These are phyloP conservation scores for Leptomonas pyrrhocoris DNA, from an alignment of 208 protist species.

Conservation along the genomic window DNA sequence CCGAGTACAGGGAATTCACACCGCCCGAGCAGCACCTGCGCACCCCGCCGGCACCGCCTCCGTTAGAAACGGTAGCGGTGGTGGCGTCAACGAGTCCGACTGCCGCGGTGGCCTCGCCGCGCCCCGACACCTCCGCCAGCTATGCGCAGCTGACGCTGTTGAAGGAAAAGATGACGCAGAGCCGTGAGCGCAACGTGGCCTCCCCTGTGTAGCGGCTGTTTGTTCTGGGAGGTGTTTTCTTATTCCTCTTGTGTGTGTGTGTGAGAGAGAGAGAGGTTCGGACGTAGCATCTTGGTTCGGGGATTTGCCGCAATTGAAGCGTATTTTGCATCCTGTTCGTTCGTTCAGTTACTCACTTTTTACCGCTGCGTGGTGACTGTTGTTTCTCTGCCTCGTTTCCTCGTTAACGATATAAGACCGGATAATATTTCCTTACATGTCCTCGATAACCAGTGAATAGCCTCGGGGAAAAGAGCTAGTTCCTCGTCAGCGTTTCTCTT, in stretches of 20 bases:
- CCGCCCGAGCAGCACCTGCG: slow-evolving; percentile 2
- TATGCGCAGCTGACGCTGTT: slow-evolving; percentile 3
- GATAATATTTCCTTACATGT: too few species aligned
- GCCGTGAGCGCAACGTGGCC: not conserved
- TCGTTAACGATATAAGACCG: too few species aligned
- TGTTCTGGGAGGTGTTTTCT: not conserved
- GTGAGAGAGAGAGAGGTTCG: too few species aligned
- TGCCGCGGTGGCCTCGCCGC: not conserved
- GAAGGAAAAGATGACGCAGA: slow-evolving; percentile 17
- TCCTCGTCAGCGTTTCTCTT: too few species aligned
- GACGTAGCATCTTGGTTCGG: too few species aligned
- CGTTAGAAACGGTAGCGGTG: not conserved
- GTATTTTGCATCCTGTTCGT: too few species aligned
- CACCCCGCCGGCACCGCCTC: not conserved
- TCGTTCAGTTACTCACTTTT: too few species aligned
- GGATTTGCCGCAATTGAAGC: too few species aligned
- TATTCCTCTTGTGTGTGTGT: slow-evolving; percentile 2
- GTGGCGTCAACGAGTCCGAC: not conserved
- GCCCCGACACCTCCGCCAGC: not conserved
- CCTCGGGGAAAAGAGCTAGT: too few species aligned
- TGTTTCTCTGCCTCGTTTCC: too few species aligned
- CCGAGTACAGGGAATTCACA: slow-evolving; percentile 4
- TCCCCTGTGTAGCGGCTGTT: not conserved
- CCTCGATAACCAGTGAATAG: too few species aligned
- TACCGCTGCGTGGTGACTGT: too few species aligned